A percentile compares a stretch with the other conserved stretches of the same genome.
Evolutionary conservation across 2,329 filamentous ascomycete genomes (phyloP).

Genomic region (Aspergillus clavatus): DNA sequence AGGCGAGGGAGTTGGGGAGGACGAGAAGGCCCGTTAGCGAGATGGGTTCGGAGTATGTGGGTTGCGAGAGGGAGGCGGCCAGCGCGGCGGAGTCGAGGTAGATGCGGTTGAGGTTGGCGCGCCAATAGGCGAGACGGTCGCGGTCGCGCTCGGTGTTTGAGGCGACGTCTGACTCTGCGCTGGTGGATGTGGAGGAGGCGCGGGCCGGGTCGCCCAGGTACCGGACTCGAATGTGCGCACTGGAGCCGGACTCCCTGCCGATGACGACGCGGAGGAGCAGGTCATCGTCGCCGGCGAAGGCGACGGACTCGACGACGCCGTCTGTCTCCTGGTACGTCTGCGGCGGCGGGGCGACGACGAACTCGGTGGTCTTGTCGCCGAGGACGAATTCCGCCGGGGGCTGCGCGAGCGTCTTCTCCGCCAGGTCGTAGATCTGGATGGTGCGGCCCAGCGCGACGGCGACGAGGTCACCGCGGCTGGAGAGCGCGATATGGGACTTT

Average conservation of each 20-base stretch:
- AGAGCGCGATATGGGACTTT: constrained; percentile 15
- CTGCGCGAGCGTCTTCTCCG: constrained; percentile 1
- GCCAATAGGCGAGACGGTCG: too few species aligned
- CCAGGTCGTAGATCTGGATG: constrained; percentile 19
- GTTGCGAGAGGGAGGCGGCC: constrained; percentile 5
- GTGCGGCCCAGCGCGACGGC: constrained; percentile 16
- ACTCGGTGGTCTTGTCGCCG: constrained; percentile 5
- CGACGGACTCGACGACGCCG: constrained; percentile 16
- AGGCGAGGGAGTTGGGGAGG: constrained; percentile 5
- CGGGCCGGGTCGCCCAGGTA: constrained; percentile 20
- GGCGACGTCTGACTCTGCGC: too few species aligned
- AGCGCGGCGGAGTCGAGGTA: constrained; percentile 20
- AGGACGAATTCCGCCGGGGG: constrained; percentile 14
- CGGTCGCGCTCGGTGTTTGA: too few species aligned
- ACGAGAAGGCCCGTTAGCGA: constrained; percentile 14
- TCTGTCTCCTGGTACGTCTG: constrained; percentile 16
- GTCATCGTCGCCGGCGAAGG: constrained; percentile 17
- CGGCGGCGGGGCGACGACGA: not conserved
- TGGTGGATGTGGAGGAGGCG: too few species aligned
- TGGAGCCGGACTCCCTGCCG: constrained; percentile 14
- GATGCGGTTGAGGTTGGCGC: constrained; percentile 12
- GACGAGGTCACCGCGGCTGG: constrained; percentile 11
- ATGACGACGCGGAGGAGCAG: constrained; percentile 17
- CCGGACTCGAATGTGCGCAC: constrained; percentile 15
- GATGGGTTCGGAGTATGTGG: constrained; percentile 7